A percentile compares a stretch with the other conserved stretches of the same genome.
Conservation (phyloP, 2,329 filamentous ascomycete genomes). For the Huntiella savannae region DNA sequence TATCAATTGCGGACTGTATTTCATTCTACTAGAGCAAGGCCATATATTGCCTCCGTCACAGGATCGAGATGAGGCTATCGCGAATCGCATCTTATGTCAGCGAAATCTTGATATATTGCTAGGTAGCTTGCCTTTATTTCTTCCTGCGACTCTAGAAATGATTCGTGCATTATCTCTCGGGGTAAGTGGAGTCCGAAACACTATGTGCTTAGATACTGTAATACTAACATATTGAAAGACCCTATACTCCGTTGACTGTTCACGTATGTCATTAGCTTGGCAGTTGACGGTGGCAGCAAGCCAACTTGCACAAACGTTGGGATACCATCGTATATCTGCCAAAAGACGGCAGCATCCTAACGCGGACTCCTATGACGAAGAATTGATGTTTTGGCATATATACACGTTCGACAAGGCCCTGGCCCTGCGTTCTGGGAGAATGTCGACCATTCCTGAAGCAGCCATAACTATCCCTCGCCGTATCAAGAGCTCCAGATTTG, state of each 20-base stretch:
- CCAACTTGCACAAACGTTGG: constrained; percentile 41
- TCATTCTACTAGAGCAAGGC: constrained; percentile 29
- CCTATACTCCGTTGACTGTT: constrained; percentile 41
- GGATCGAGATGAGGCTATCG: constrained; percentile 19
- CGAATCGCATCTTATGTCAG: constrained; percentile 23
- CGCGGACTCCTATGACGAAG: constrained; percentile 5
- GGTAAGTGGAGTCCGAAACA: constrained; percentile 20
- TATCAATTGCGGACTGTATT: constrained; percentile 30
- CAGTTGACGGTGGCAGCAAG: constrained; percentile 39
- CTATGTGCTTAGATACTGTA: background rate
- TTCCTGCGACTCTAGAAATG: constrained; percentile 34
- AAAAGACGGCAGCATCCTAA: background rate
- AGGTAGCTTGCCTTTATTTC: constrained; percentile 33
- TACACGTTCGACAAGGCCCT: constrained; percentile 41
- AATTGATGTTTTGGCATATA: constrained; percentile 28
- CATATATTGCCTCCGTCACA: constrained; percentile 8
- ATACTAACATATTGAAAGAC: constrained; percentile 21
- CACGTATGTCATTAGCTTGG: constrained; percentile 44
- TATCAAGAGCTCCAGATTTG: constrained; percentile 24
- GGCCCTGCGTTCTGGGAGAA: constrained; percentile 38
- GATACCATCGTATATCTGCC: constrained; percentile 31
- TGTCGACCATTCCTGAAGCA: constrained; percentile 37
- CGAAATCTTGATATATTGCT: constrained; percentile 31
- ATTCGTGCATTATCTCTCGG: constrained; percentile 40
- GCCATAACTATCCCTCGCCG: constrained; percentile 33